Evolutionary conservation across 768 basidiomycete species (phyloP), one percentile per base, ranked within the genome.

Genomic region (Hemileccinum impolitum): DNA sequence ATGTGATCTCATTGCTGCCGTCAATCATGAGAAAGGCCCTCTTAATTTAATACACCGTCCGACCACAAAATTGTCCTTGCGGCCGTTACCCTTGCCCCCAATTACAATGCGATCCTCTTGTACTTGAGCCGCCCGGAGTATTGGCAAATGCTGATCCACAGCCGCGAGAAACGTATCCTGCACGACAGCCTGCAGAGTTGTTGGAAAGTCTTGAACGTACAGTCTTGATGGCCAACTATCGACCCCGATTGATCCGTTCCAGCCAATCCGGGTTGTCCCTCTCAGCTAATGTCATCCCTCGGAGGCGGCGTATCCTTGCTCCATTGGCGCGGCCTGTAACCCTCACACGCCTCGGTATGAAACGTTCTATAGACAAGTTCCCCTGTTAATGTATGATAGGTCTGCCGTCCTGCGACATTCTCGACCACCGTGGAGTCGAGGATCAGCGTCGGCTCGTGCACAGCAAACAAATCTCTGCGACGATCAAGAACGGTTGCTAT

Each of bases 401-500:
- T 42, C 40, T 39, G 35, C 30, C 47, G 32, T 50, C 55, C 48
- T 45, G 44, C 23, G 45, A 54, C 45, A 45, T 56, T 53, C 48
- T 43, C 50, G 37, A 31, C 40, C 43, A 26, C 38, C n/a, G 46
- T 42, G 42, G 43, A 51, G 38, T 52, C 32, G 47, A 57, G 43
- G 63, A 65, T 66, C 64, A 57, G 45, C 66, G 53, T 66, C 64
- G 56, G 54, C 44, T 55, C 43, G 47, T 60, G 60, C 66, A 69
- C 66, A 68, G 68, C 63, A 68, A 53, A 46, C 46, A 41, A 47
- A 23, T 38, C 56, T 38, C 63, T 54, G 58, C 59, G 68, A 69
- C 64, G 60, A 67, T 67, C 66, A 70, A 54, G 56, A 6, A 46
- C 48, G 53, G 58, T 68, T 58, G 66, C 63, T 53, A 56, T 51